Percentiles rank a stretch among this genome's conserved stretches.
Conservation (phyloP, 2,329 filamentous ascomycete species). For the Ascochyta clinopodiicola region DNA sequence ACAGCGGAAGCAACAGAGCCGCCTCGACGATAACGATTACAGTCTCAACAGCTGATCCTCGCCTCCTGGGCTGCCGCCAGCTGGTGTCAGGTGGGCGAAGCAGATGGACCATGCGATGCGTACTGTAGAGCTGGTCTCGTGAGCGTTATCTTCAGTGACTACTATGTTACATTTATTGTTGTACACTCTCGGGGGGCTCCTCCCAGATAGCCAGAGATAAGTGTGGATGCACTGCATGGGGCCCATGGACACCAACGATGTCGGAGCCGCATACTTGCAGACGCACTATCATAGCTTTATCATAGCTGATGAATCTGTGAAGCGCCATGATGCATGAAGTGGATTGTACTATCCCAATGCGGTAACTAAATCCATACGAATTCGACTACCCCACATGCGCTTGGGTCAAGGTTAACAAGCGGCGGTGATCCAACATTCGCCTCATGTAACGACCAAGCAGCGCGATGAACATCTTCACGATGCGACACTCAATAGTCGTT, state of each 20-base stretch:
- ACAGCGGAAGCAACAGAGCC: constrained; percentile 16
- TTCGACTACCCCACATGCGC: constrained; percentile 22
- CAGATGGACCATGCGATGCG: neutral
- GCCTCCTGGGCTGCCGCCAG: neutral
- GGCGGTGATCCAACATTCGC: constrained; percentile 18
- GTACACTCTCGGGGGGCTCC: neutral
- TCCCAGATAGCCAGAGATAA: constrained; percentile 2
- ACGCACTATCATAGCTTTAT: constrained; percentile 31
- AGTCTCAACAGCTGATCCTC: neutral
- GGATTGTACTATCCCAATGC: constrained; percentile 18
- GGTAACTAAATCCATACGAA: constrained; percentile 18
- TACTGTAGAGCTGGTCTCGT: constrained; percentile 9
- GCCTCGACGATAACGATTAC: neutral
- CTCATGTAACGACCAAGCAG: constrained; percentile 11
- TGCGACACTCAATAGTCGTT: constrained; percentile 8
- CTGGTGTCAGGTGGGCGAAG: constrained; percentile 8
- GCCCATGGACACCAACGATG: constrained; percentile 1
- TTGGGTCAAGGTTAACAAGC: constrained; percentile 13
- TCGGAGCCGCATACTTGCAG: constrained; percentile 21
- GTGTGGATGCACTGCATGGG: constrained; percentile 10
- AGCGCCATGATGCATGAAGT: constrained; percentile 30
- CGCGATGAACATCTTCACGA: constrained; percentile 10
- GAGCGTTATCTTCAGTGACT: constrained; percentile 14
- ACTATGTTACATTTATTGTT: too few species aligned
- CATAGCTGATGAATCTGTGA: constrained; percentile 24